Evolutionary conservation across 805 yeast genomes (phyloP), one percentile per base, ranked within the genome.

Genomic region (Hanseniaspora lachancei): DNA sequence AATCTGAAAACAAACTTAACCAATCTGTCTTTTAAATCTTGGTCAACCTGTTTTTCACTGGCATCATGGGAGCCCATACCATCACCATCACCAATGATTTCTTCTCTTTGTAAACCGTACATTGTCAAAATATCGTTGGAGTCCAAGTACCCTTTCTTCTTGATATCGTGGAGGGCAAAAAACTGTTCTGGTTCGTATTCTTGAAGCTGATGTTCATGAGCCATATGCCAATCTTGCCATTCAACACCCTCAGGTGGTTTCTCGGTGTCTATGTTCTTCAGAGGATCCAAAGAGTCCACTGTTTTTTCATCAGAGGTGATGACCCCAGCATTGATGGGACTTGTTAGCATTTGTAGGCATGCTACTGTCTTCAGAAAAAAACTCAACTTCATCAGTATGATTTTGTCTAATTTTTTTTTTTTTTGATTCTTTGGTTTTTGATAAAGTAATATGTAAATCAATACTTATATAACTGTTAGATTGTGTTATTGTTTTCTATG

Each of bases 161-260:
- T 71, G 54, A 79, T 66, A 68, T 89, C 96, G 69, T 91, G 98
- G 29, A 89, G 63, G 39, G 76, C 76, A 75, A 91, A 91, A 63
- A 91, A 87, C 16, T 84, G 75, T 43, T 75, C 80, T 0, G 95
- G 76, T 59, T 85, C 95, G 63, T 80, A 87, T 29, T 74, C 73
- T 59, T 85, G 89, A 58, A 86, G 60, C 18, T 80, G 84, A 70
- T 91, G 97, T 70, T 91, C 97, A 61, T 80, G 81, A 62, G 78
- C 74, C 97, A 91, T 89, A 68, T 91, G 97, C 86, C 89, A 84
- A 61, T 77, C 77, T 63, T 84, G 87, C 95, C 95, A 86, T 18
- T 78, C 68, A 39, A 79, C 62, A 0, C 78, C 80, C 12, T 68
- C 69, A 2, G 88, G 88, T 29, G 73, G 73, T 36, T 60, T 57